Evolutionary conservation across 2,329 filamentous ascomycete species (phyloP).

Genomic region (Nothopassalora personata): DNA sequence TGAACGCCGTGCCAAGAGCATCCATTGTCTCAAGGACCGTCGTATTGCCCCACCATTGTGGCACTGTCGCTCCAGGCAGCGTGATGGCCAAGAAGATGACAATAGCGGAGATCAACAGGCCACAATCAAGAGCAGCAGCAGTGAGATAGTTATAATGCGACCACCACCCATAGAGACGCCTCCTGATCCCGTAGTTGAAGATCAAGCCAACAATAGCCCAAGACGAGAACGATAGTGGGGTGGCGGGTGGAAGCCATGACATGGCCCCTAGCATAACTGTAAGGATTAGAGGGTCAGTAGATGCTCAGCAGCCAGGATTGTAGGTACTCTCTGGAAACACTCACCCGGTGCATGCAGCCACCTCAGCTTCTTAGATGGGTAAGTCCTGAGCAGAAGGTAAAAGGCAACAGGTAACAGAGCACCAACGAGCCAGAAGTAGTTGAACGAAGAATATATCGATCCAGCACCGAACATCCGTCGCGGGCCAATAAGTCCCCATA

Average conservation of each 20-base stretch:
- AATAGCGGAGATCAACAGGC: conserved; percentile 74
- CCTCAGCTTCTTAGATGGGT: conserved; percentile 15
- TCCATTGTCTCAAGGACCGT: conserved; percentile 40
- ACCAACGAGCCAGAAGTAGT: conserved; percentile 78
- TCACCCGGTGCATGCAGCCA: conserved; percentile 7
- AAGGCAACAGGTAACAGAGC: conserved; percentile 68
- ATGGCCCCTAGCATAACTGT: conserved; percentile 79
- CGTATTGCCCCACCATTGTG: conserved; percentile 86
- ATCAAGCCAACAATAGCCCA: conserved; percentile 81
- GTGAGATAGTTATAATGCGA: conserved; percentile 87
- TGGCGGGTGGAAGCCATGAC: conserved; percentile 78
- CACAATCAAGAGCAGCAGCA: conserved; percentile 75
- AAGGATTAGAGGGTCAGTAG: not conserved
- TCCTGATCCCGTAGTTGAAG: conserved; percentile 73
- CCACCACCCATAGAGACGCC: conserved; percentile 72
- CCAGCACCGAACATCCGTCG: conserved; percentile 72
- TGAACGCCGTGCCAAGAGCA: conserved; percentile 20
- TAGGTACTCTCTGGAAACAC: not conserved
- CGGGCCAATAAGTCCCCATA: conserved; percentile 82
- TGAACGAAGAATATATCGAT: conserved; percentile 67
- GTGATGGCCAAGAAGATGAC: conserved; percentile 81
- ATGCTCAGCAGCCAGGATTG: not conserved
- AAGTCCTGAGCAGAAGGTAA: conserved; percentile 54
- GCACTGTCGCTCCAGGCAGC: conserved; percentile 69
- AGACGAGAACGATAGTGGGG: conserved; percentile 76